Conservation (phyloP, 2,329 filamentous ascomycete species). For the Keithomyces neogunnii region DNA sequence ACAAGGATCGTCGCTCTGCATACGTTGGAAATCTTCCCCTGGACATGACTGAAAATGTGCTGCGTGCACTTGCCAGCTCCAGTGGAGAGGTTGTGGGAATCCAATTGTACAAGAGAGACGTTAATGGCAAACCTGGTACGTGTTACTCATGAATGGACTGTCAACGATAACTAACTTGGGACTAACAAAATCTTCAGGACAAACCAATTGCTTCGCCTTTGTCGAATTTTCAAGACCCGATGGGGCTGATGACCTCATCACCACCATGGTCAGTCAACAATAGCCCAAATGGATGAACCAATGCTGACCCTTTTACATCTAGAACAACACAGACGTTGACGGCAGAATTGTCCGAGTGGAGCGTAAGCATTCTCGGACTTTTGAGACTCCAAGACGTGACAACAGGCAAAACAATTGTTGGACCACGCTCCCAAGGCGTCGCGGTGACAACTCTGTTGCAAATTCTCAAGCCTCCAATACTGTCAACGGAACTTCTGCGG, state of each 20-base stretch:
- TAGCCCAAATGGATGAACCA: not conserved
- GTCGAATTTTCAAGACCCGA: slow-evolving; percentile 31
- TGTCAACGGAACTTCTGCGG: not conserved
- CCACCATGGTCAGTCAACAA: slow-evolving; percentile 24
- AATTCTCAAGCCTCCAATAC: not conserved
- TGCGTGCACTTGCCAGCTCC: slow-evolving; percentile 27
- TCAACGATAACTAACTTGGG: not conserved
- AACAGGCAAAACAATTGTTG: not conserved
- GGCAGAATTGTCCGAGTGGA: slow-evolving; percentile 27
- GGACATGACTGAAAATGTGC: slow-evolving; percentile 23
- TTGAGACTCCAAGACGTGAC: slow-evolving; percentile 12
- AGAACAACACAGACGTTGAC: slow-evolving; percentile 25
- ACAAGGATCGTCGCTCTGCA: slow-evolving; percentile 36
- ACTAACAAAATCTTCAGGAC: slow-evolving; percentile 12
- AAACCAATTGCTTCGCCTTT: slow-evolving; percentile 22
- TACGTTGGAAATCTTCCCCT: slow-evolving; percentile 38
- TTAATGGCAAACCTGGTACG: slow-evolving; percentile 8
- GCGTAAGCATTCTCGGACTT: slow-evolving; percentile 22
- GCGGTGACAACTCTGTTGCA: not conserved
- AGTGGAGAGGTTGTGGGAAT: slow-evolving; percentile 28
- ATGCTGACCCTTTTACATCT: slow-evolving; percentile 6
- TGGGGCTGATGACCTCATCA: slow-evolving; percentile 27
- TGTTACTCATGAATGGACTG: not conserved
- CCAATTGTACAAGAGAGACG: slow-evolving; percentile 15
- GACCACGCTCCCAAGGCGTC: slow-evolving; percentile 7